These are phyloP conservation scores for Thalassiosira gravida DNA, from an alignment of 352 stramenopile genomes.

Conservation along the genomic window DNA sequence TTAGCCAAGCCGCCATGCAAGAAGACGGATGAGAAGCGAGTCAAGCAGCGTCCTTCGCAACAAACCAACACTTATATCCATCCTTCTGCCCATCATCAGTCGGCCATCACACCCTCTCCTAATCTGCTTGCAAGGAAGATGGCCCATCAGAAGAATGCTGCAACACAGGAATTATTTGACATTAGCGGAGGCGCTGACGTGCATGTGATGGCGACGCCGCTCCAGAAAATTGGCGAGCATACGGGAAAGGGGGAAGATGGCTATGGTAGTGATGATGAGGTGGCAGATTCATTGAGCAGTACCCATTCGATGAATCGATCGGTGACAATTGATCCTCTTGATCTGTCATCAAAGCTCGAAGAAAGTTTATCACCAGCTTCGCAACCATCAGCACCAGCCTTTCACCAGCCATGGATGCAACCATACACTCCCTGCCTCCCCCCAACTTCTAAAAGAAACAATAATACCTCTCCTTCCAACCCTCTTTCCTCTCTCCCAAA, in stretches of 20 bases:
- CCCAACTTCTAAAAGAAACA: too few species aligned
- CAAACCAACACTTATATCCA: too few species aligned
- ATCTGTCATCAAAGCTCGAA: not conserved
- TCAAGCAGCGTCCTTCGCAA: not conserved
- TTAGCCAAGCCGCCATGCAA: not conserved
- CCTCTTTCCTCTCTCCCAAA: not conserved
- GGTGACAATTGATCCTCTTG: slow-evolving; percentile 12
- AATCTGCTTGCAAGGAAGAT: not conserved
- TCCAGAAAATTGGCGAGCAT: too few species aligned
- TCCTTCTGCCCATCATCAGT: too few species aligned
- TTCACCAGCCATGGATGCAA: slow-evolving; percentile 18
- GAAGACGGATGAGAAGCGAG: not conserved
- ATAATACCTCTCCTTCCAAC: too few species aligned
- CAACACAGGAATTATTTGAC: not conserved
- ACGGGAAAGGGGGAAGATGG: too few species aligned
- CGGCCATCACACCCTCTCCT: slow-evolving; percentile 1
- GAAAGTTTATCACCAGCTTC: not conserved
- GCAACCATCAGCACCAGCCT: not conserved
- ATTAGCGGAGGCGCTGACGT: too few species aligned
- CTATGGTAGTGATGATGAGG: slow-evolving; percentile 1
- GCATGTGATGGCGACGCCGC: too few species aligned
- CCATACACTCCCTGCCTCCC: slow-evolving; percentile 11
- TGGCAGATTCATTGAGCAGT: not conserved
- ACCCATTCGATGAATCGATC: not conserved
- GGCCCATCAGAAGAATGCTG: slow-evolving; percentile 1